Evolutionary conservation across 202 grass and related monocot species (phyloP).

Genomic region (Schoenoplectus tabernaemontani): DNA sequence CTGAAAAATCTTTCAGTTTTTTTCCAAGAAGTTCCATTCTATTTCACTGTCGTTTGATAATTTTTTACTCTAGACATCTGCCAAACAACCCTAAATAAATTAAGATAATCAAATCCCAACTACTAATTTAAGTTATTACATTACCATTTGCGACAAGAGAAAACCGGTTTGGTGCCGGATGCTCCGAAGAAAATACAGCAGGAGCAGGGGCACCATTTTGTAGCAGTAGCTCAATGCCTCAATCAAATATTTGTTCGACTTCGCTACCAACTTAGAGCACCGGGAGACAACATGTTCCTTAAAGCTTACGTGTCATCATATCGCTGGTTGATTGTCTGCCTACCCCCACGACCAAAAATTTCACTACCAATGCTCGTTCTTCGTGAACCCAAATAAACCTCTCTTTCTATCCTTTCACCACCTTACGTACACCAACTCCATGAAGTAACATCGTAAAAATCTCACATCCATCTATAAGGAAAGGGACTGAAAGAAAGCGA

Average conservation of each 20-base stretch:
- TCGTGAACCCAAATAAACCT: background rate
- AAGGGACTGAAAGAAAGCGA: constrained; percentile 5
- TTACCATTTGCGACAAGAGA: background rate
- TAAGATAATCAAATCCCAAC: background rate
- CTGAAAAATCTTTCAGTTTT: too few species aligned
- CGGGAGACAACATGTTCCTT: constrained; percentile 20
- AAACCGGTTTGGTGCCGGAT: background rate
- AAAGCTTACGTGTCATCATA: constrained; percentile 18
- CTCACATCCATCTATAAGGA: constrained; percentile 20
- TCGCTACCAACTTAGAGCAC: too few species aligned
- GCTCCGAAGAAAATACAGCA: background rate
- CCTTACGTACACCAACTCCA: background rate
- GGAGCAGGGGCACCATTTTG: background rate
- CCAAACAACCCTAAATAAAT: too few species aligned
- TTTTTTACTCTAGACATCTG: too few species aligned
- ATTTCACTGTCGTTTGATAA: too few species aligned
- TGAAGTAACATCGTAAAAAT: background rate
- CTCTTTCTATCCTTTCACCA: background rate
- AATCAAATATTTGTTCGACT: background rate
- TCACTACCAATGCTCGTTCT: background rate
- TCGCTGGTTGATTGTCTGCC: background rate
- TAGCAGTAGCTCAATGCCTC: too few species aligned
- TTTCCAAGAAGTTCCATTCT: too few species aligned
- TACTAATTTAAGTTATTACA: background rate
- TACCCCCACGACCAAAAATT: background rate